Evolutionary conservation across 768 basidiomycete species (phyloP).

Genomic region (Rhizopogon roseolus): DNA sequence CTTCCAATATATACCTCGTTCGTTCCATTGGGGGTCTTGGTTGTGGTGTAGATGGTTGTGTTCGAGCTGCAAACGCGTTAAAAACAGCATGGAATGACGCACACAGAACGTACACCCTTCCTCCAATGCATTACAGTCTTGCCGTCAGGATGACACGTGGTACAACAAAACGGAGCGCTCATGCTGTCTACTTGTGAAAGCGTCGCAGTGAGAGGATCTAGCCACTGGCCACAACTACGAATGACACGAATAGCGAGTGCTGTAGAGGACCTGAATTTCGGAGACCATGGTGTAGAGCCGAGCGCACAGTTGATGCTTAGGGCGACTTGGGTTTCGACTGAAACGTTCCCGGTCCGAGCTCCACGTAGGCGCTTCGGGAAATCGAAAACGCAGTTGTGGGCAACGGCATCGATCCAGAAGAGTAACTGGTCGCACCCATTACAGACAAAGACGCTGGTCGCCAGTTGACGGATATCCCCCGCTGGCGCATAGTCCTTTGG

Average conservation of each 20-base stretch:
- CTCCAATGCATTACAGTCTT: neutral
- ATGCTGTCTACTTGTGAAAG: constrained; percentile 21
- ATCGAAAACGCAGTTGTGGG: neutral
- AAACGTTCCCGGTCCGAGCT: neutral
- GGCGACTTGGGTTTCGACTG: neutral
- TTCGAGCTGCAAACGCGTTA: neutral
- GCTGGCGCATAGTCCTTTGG: constrained; percentile 11
- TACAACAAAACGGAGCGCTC: neutral
- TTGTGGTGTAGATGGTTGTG: neutral
- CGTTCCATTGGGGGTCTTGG: neutral
- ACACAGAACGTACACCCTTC: neutral
- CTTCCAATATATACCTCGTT: neutral
- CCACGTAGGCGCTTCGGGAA: neutral
- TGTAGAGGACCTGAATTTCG: neutral
- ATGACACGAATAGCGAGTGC: neutral
- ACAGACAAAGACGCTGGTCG: constrained; percentile 23
- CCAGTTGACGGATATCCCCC: constrained; percentile 17
- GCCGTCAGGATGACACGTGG: neutral
- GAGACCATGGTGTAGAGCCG: constrained; percentile 1
- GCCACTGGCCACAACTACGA: neutral
- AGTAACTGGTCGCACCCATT: constrained; percentile 6
- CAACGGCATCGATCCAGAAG: constrained; percentile 1
- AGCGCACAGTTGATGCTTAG: neutral
- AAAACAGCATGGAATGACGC: neutral
- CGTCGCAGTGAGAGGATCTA: constrained; percentile 17